Percentiles rank a stretch among this genome's conserved stretches.
phyloP scores from a whole-genome alignment of 345 rosid genomes.

The Syzygium aqueum region DNA sequence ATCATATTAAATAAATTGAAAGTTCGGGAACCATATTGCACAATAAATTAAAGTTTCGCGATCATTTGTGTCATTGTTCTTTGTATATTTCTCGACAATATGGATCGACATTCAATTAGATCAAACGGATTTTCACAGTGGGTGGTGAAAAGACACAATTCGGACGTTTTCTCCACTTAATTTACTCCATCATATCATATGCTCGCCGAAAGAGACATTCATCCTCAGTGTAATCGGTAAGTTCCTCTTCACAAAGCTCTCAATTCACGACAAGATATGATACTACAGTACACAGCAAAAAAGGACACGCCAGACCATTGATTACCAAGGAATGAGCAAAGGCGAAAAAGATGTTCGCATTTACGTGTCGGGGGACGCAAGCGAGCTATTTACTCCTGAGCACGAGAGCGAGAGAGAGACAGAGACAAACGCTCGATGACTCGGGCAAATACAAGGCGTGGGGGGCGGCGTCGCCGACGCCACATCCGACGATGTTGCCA shows the following conservation, averaged over 20 bases:
- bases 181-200: no score
- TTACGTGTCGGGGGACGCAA: background rate
- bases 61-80: no score
- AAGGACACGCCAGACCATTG: no score
- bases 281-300: no score
- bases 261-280: no score
- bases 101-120: accelerated
- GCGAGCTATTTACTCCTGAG: no score
- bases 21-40: accelerated
- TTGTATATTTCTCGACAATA: background rate
- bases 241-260: no score
- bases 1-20: no score
- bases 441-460: conserved; percentile 46
- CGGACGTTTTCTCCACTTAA: no score
- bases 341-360: background rate
- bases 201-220: background rate
- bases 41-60: no score
- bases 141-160: background rate
- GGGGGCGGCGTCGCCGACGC: conserved; percentile 53
- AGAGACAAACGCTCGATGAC: conserved; percentile 30
- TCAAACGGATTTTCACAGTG: background rate
- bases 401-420: background rate
- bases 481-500: conserved; percentile 34
- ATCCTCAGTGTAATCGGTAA: background rate
- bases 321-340: no score